Percentiles rank a stretch among this genome's conserved stretches.
Evolutionary conservation across 345 rosid species (phyloP).

Genomic region (Bruguiera parviflora): DNA sequence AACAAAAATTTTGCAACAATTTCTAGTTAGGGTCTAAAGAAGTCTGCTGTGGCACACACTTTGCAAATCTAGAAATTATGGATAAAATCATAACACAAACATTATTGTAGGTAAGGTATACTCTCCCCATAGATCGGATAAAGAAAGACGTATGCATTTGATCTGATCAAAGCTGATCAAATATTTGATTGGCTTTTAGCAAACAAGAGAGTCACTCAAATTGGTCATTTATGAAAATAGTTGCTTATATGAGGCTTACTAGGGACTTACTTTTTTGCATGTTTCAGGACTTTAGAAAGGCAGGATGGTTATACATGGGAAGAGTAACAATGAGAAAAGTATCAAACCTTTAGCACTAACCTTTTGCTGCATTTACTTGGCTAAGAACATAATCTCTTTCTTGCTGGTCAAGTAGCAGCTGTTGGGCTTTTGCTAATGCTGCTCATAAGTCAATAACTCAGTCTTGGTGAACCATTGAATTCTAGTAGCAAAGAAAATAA

Average conservation of each 20-base stretch:
- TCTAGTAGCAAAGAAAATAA: not conserved
- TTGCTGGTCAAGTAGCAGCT: conserved; percentile 69
- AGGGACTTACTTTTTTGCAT: no score
- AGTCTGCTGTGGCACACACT: not conserved
- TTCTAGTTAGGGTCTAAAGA: not conserved
- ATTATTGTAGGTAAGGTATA: no score
- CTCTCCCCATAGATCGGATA: no score
- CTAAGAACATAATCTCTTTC: conserved; percentile 86
- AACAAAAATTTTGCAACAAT: not conserved
- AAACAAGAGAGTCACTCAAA: no score
- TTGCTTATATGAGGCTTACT: no score
- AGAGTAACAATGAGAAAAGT: not conserved
- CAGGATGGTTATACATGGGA: not conserved
- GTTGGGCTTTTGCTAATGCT: conserved; percentile 97
- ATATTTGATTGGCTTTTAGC: no score
- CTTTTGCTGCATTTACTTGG: conserved; percentile 88
- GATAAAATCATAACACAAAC: no score
- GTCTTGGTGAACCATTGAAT: conserved; percentile 16
- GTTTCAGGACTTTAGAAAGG: no score
- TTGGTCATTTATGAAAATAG: no score
- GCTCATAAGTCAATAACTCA: conserved; percentile 32
- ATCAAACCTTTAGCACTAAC: conserved; percentile 29
- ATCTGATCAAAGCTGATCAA: no score
- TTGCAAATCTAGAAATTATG: not conserved
- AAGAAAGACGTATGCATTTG: no score